Base-by-base conservation (phyloP, 2,329 filamentous ascomycete genomes). In the Cladophialophora exuberans region DNA sequence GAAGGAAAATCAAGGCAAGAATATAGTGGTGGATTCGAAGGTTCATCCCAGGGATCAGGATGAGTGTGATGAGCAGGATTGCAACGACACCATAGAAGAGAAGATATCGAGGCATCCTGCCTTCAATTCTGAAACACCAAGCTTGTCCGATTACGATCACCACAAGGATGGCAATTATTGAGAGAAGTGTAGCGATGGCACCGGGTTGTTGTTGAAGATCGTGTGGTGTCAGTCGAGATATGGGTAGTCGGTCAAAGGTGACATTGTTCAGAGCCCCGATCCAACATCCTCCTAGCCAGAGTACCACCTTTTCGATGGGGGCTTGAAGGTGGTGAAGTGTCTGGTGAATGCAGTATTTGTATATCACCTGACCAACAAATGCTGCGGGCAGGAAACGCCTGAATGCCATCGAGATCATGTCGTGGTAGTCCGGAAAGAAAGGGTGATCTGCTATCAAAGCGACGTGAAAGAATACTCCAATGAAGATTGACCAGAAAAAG, bases 1-100 rank as follows among this genome's bases (percentile, higher is more conserved):
- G 80, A 0, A 85, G 71, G 2, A 85, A 73, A 2, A 85, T 70
- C 0, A 85, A 72, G 1, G 78, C 80, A 3, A 85, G 75, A 62
- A 85, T 83, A 64, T 85, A 85, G 63, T 85, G 83, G 62, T 85
- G 83, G 54, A 85, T 83, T n/a, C 83, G 78, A 17, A 85, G 73
- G 57, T 80, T 81, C 71, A 84, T 78, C 33, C 77, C 71, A 0
- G 83, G 83, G 2, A 84, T 70, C 22, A 75, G 62, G 0, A 82
- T 62, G 1, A 83, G 64, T 6, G 64, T 63, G 11, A 62, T 61
- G 3, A 72, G 70, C 42, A 83, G 69, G 9, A 23, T 30, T 33
- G 38, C 55, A 18, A 59, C 28, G 30, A 79, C 64, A 18, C 68
- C 76, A 62, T 82, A 82, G 41, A 82, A 66, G 23, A 65, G 67